Evolutionary conservation across 768 basidiomycete species (phyloP).

Genomic region (Leccinellum rugosiceps): DNA sequence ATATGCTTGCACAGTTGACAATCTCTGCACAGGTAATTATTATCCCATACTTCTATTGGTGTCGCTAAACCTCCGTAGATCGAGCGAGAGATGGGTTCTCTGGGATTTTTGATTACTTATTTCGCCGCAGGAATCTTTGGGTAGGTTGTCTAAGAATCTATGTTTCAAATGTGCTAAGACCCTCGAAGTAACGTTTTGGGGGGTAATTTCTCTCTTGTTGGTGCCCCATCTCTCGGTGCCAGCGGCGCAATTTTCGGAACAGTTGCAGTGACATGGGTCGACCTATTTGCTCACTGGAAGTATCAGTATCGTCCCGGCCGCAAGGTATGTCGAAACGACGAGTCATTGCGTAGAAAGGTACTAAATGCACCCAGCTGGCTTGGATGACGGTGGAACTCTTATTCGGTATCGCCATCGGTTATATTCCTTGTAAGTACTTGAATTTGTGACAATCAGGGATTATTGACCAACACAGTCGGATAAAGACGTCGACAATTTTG

Average conservation of each 20-base stretch:
- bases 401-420: constrained; percentile 82
- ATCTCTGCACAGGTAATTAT: constrained; percentile 68
- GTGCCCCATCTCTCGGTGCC: constrained; percentile 86
- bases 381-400: constrained; percentile 86
- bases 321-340: constrained; percentile 47
- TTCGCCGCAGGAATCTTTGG: constrained; percentile 93
- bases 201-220: constrained; percentile 89
- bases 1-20: constrained; percentile 83
- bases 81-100: constrained; percentile 89
- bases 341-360: not conserved
- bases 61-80: constrained; percentile 45
- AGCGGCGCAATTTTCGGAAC: constrained; percentile 92
- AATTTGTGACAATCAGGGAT: not conserved
- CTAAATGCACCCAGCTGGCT: constrained; percentile 50
- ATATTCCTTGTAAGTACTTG: constrained; percentile 66
- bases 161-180: constrained; percentile 2
- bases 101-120: constrained; percentile 82
- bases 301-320: constrained; percentile 79
- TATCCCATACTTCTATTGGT: not conserved
- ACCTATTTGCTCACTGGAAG: constrained; percentile 89
- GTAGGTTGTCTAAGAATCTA: constrained; percentile 32
- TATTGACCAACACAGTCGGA: constrained; percentile 19
- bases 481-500: constrained; percentile 87
- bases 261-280: constrained; percentile 82
- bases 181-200: constrained; percentile 73